A percentile compares a stretch with the other conserved stretches of the same genome.
Evolutionary conservation across 2,329 filamentous ascomycete genomes (phyloP).

Genomic region (Xylaria sp.): DNA sequence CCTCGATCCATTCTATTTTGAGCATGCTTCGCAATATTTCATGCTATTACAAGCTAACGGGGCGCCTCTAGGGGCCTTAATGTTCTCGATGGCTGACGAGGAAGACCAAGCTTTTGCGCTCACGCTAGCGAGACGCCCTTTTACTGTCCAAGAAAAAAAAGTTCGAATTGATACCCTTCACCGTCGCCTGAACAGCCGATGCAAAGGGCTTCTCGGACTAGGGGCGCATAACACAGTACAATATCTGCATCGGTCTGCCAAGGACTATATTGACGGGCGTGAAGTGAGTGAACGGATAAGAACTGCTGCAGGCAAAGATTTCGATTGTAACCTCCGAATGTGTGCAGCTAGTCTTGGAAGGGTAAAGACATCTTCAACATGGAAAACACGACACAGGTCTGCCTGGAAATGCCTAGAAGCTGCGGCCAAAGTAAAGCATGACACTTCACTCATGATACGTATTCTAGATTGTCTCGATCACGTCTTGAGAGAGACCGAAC

Average conservation of each 20-base stretch:
- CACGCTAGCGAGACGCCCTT: background rate
- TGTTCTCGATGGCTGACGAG: background rate
- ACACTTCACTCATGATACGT: slow-evolving; percentile 1
- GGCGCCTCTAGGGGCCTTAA: background rate
- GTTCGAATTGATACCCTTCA: background rate
- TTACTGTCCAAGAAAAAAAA: background rate
- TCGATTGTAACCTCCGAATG: slow-evolving; percentile 1
- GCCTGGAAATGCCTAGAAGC: background rate
- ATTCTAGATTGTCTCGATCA: background rate
- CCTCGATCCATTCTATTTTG: background rate
- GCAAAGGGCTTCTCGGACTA: background rate
- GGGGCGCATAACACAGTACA: background rate
- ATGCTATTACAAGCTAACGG: background rate
- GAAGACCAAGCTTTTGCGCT: background rate
- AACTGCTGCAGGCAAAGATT: background rate
- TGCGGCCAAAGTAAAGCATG: background rate
- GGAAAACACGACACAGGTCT: background rate
- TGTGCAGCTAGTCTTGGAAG: background rate
- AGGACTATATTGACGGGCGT: background rate
- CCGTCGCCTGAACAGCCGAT: background rate
- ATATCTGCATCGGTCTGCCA: background rate
- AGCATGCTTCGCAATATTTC: background rate
- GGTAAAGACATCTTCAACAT: background rate
- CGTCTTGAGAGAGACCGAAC: background rate
- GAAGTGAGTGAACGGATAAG: background rate